Evolutionary conservation across 305 asterid genomes (phyloP).

Genomic region (Withania somnifera): DNA sequence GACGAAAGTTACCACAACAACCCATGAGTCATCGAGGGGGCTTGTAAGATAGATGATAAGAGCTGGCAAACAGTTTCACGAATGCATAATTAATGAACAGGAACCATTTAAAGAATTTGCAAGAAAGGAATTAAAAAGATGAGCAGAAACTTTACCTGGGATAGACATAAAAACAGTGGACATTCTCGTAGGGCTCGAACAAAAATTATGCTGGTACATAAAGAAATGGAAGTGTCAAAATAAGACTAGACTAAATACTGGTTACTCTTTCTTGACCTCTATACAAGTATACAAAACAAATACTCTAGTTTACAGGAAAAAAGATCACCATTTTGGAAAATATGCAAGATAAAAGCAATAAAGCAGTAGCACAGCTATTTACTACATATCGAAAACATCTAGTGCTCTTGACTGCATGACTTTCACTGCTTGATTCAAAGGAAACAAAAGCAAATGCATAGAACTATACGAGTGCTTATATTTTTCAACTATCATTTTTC

Average conservation of each 20-base stretch:
- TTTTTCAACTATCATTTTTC: not conserved
- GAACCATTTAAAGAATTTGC: not conserved
- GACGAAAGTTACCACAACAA: not conserved
- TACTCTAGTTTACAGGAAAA: not conserved
- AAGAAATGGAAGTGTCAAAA: not conserved
- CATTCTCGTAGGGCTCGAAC: not conserved
- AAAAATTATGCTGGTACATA: not conserved
- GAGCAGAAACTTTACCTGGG: not conserved
- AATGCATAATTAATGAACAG: not conserved
- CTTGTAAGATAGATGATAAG: not conserved
- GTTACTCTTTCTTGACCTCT: not conserved
- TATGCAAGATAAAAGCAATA: not conserved
- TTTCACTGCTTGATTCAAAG: not conserved
- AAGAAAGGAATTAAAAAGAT: not conserved
- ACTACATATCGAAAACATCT: not conserved
- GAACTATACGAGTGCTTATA: not conserved
- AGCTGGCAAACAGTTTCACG: not conserved
- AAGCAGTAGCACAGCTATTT: not conserved
- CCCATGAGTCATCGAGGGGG: not conserved
- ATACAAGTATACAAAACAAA: not conserved
- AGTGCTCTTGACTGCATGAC: not conserved
- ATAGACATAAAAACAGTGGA: not conserved
- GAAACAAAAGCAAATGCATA: not conserved
- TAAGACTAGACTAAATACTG: not conserved
- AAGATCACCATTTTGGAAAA: not conserved